These are phyloP conservation scores for Dillenia turbinata DNA, from an alignment of 164 flowering plant genomes.

Conservation along the genomic window DNA sequence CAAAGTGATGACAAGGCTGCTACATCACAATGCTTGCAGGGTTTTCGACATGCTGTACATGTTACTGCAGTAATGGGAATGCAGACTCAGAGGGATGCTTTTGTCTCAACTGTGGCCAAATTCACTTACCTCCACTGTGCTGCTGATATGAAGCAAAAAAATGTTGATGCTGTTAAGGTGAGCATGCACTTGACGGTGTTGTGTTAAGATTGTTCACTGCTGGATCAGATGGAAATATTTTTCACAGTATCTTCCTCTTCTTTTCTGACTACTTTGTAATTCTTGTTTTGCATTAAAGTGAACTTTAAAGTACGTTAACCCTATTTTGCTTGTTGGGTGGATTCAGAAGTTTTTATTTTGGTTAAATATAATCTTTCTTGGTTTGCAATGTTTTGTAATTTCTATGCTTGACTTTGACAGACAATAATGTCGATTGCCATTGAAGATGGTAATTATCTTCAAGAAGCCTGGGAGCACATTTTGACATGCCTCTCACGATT, in stretches of 20 bases:
- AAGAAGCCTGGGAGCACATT: constrained; percentile 98
- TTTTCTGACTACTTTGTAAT: neutral
- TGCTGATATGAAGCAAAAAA: constrained; percentile 99
- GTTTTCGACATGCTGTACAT: constrained; percentile 93
- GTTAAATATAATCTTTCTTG: neutral
- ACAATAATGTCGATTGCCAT: constrained; percentile 92
- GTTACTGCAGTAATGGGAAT: constrained; percentile 90
- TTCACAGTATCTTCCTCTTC: neutral
- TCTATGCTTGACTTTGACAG: constrained; percentile 29
- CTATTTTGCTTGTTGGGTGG: neutral
- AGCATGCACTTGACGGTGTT: constrained; percentile 4
- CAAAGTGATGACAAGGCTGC: constrained; percentile 93
- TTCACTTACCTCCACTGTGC: constrained; percentile 94
- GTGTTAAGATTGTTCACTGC: neutral
- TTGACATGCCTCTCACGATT: constrained; percentile 94
- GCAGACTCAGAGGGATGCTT: constrained; percentile 99
- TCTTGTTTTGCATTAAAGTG: too few relatives aligned
- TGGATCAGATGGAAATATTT: constrained; percentile 2
- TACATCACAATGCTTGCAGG: constrained; percentile 74
- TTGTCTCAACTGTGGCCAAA: constrained; percentile 94
- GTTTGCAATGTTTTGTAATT: neutral
- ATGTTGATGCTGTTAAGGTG: constrained; percentile 98
- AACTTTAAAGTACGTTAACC: too few relatives aligned
- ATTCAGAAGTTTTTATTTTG: neutral
- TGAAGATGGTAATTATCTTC: constrained; percentile 93